These are phyloP conservation scores for Clavispora carvajalis DNA, from an alignment of 805 yeast genomes.

Conservation along the genomic window DNA sequence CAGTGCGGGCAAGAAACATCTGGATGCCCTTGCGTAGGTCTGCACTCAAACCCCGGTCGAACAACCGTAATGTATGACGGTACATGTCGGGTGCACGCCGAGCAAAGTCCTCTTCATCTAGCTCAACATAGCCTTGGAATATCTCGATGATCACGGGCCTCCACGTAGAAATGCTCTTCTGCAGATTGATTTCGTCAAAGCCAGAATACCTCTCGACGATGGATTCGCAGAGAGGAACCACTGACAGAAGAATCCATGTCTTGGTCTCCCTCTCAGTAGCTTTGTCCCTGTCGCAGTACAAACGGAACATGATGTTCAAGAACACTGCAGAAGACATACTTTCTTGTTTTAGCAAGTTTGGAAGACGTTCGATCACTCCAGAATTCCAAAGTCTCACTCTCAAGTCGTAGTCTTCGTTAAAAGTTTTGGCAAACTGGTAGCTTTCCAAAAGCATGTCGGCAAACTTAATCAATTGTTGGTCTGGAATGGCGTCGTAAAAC, in stretches of 20 bases:
- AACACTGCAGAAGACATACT: constrained; percentile 84
- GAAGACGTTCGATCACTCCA: constrained; percentile 87
- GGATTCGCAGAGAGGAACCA: constrained; percentile 61
- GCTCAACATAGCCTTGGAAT: constrained; percentile 71
- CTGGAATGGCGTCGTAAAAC: constrained; percentile 68
- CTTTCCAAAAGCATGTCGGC: constrained; percentile 60
- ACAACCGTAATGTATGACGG: constrained; percentile 49
- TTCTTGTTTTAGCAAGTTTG: constrained; percentile 89
- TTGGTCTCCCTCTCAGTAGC: constrained; percentile 42
- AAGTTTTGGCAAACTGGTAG: constrained; percentile 76
- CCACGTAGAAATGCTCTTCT: constrained; percentile 79
- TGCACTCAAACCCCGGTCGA: constrained; percentile 55
- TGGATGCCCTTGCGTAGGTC: constrained; percentile 60
- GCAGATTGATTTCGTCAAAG: constrained; percentile 73
- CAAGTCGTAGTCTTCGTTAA: constrained; percentile 83
- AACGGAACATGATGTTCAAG: constrained; percentile 70
- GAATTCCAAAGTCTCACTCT: constrained; percentile 87
- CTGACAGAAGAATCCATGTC: constrained; percentile 45
- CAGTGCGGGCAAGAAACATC: constrained; percentile 51
- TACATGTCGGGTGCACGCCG: constrained; percentile 57
- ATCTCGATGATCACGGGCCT: constrained; percentile 89
- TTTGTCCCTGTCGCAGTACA: constrained; percentile 64
- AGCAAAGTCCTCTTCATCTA: constrained; percentile 68
- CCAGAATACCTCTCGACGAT: constrained; percentile 66
- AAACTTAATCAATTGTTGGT: constrained; percentile 53